Conservation (phyloP, 148 eudicot genomes). For the Silene latifolia region DNA sequence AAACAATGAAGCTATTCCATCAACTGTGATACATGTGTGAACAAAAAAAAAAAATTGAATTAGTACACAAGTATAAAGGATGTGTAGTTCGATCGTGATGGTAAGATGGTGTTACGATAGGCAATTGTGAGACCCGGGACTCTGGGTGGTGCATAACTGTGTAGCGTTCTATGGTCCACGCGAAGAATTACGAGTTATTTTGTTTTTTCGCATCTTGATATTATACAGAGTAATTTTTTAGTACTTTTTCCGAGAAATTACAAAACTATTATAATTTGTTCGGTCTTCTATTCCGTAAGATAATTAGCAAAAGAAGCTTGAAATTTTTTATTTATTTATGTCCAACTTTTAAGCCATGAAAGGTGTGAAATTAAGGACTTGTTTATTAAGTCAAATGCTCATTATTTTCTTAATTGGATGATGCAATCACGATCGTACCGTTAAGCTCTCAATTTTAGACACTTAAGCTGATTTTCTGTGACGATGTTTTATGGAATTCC, state of each 20-base stretch:
- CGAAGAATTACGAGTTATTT: background rate
- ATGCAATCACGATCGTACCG: conserved; percentile 6
- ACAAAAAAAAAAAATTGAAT: no score
- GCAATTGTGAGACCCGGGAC: background rate
- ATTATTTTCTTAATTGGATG: conserved; percentile 3
- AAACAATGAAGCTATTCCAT: background rate
- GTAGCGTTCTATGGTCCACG: background rate
- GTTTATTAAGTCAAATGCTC: background rate
- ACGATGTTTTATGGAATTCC: background rate
- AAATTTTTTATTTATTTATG: background rate
- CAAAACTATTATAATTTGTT: background rate
- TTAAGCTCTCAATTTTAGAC: conserved; percentile 12
- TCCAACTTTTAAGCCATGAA: background rate
- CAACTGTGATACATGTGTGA: background rate
- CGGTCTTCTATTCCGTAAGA: background rate
- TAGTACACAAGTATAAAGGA: background rate
- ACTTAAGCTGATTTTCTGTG: background rate
- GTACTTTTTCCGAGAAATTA: background rate
- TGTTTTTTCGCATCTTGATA: background rate
- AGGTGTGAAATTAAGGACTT: conserved; percentile 3
- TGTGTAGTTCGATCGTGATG: background rate
- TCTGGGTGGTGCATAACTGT: background rate
- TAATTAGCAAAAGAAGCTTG: background rate
- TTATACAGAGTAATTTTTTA: no score
- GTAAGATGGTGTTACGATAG: background rate